Evolutionary conservation across 164 flowering plant species (phyloP), one percentile per base, ranked within the genome.

Genomic region (Tetracentron sinense): DNA sequence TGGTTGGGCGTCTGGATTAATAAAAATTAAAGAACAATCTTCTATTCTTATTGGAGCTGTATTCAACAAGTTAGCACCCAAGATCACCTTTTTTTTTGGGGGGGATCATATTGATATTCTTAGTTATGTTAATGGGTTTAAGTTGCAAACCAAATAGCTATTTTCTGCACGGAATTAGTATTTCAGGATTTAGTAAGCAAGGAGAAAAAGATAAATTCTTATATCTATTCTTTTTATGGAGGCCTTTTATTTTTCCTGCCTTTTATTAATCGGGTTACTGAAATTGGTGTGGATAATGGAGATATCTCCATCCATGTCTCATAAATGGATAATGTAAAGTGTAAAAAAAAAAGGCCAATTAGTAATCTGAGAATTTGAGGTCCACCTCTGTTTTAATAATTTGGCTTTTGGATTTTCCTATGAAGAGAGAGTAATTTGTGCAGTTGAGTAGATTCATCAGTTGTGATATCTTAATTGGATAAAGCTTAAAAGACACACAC

Each of bases 341-440:
- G 33, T n/a, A 44, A 58, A 44, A 31, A 7, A 16, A 58, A 26
- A 58, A n/a, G n/a, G n/a, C n/a, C n/a, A n/a, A n/a, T n/a, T 42
- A 22, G 47, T 35, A 33, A 44, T 58, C 3, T 16, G 51, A 58
- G 20, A 20, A 5, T n/a, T 20, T 49, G 25, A 11, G 7, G 7
- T 49, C 25, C 21, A 2, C 29, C 29, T 51, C 16, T 51, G 15
- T 25, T 23, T 23, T 20, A 1, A 23, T 16, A 28, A n/a, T 4
- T 33, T 8, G 38, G 4, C 38, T 33, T 33, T 33, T 33, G 4
- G 38, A 4, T 33, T 33, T 33, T 8, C 8, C 8, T 8, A 33
- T 8, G 38, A 33, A 33, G 8, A 33, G 38, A 33, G 8, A 33
- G 6, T 4, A 33, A 4, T 33, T 33, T 33, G 8, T 33, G 38